These are phyloP conservation scores for Venturia pyrina DNA, from an alignment of 2,329 filamentous ascomycete genomes.

Conservation along the genomic window DNA sequence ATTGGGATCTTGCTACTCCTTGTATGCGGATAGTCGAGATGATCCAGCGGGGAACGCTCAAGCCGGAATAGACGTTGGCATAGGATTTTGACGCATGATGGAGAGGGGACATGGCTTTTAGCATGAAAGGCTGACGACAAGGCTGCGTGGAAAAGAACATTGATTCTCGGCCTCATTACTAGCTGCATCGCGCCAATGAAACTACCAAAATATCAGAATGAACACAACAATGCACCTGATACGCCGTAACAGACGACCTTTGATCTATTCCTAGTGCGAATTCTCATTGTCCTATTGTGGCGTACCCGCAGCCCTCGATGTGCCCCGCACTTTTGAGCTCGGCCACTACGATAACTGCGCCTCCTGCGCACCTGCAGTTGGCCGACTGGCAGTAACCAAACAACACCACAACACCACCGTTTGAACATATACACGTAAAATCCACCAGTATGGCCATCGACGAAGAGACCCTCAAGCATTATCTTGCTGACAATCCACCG, in stretches of 20 bases:
- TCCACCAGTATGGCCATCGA: conserved; percentile 27
- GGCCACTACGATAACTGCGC: too few species aligned
- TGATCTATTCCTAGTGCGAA: too few species aligned
- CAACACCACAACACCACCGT: neutral
- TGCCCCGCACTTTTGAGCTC: too few species aligned
- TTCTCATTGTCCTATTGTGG: too few species aligned
- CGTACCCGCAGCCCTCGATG: too few species aligned
- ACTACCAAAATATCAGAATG: too few species aligned
- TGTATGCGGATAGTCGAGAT: conserved; percentile 57
- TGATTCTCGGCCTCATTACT: too few species aligned
- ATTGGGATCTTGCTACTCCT: conserved; percentile 19
- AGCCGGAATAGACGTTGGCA: conserved; percentile 12
- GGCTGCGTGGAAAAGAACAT: neutral
- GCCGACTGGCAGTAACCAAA: too few species aligned
- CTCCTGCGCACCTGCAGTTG: too few species aligned
- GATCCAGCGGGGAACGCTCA: conserved; percentile 26
- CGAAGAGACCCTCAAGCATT: conserved; percentile 48
- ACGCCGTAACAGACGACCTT: too few species aligned
- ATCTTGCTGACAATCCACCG: conserved; percentile 84
- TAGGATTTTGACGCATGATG: neutral
- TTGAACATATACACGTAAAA: neutral
- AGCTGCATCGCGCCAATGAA: too few species aligned
- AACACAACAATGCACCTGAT: too few species aligned
- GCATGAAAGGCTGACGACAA: conserved; percentile 2
- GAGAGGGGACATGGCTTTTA: neutral